Evolutionary conservation across 805 yeast genomes (phyloP).

Genomic region (Pachysolen tannophilus): DNA sequence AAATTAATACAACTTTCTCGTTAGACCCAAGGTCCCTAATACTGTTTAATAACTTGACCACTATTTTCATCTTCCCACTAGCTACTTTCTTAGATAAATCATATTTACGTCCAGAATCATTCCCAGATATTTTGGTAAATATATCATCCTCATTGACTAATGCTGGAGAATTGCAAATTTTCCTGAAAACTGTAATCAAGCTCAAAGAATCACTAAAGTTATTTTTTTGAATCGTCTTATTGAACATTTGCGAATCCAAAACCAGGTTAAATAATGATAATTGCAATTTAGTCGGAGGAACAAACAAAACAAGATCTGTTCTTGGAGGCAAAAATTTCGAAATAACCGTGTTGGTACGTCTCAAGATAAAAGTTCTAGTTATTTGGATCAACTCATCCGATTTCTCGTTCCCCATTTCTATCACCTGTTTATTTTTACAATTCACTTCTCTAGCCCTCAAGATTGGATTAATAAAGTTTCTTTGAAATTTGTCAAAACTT

Average conservation of each 20-base stretch:
- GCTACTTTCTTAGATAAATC: constrained; percentile 23
- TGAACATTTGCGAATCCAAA: constrained; percentile 27
- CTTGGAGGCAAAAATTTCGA: constrained; percentile 59
- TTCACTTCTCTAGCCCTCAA: constrained; percentile 58
- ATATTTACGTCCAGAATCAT: constrained; percentile 12
- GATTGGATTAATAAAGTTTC: constrained; percentile 63
- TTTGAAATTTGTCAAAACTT: constrained; percentile 45
- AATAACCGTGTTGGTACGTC: constrained; percentile 59
- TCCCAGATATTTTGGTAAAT: constrained; percentile 24
- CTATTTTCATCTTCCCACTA: constrained; percentile 60
- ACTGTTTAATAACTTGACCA: constrained; percentile 48
- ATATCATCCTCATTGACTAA: constrained; percentile 43
- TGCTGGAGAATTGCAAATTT: constrained; percentile 77
- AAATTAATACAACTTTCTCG: constrained; percentile 80
- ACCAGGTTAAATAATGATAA: constrained; percentile 44
- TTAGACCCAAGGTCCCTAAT: constrained; percentile 30
- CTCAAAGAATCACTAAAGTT: constrained; percentile 43
- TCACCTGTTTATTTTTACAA: constrained; percentile 40
- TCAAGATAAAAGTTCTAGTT: constrained; percentile 59
- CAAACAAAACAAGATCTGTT: constrained; percentile 70
- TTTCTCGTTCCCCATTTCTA: constrained; percentile 49
- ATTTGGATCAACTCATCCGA: constrained; percentile 56
- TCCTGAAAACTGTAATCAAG: constrained; percentile 66
- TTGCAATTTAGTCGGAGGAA: constrained; percentile 67
- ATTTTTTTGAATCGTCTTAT: constrained; percentile 21